Conservation (phyloP, 208 protist species). For the Angomonas desouzai region DNA sequence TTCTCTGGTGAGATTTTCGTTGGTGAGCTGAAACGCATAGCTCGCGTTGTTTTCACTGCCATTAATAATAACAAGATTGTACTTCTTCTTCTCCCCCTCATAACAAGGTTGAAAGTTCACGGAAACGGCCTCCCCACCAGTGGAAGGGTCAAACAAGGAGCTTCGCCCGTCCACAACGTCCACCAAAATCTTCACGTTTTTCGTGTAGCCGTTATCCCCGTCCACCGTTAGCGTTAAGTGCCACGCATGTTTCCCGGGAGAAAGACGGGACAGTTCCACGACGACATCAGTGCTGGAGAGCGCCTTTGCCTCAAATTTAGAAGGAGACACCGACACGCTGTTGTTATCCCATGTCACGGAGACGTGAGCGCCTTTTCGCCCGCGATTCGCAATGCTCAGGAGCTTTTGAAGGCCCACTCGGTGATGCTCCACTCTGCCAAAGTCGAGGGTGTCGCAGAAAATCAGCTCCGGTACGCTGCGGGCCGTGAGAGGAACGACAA, state of each 20-base stretch:
- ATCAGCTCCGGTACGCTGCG: constrained; percentile 60
- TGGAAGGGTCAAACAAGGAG: constrained; percentile 53
- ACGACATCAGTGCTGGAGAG: constrained; percentile 38
- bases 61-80: constrained; percentile 63
- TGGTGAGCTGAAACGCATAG: constrained; percentile 75
- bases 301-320: constrained; percentile 22
- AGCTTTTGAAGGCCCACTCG: constrained; percentile 30
- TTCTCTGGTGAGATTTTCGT: constrained; percentile 40
- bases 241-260: constrained; percentile 40
- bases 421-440: constrained; percentile 73
- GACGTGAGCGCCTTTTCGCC: constrained; percentile 55
- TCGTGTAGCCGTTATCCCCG: constrained; percentile 20
- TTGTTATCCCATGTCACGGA: constrained; percentile 15
- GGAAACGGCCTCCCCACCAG: constrained; percentile 46
- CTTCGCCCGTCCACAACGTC: constrained; percentile 79
- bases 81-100: constrained; percentile 34
- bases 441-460: constrained; percentile 46
- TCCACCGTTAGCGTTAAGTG: constrained; percentile 42
- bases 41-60: constrained; percentile 68
- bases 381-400: constrained; percentile 65
- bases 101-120: constrained; percentile 38
- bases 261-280: constrained; percentile 51
- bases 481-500: constrained; percentile 65
- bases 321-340: constrained; percentile 13
- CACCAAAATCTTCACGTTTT: constrained; percentile 24